Evolutionary conservation across 176 grass and related monocot genomes (phyloP), one percentile per base, ranked within the genome.

Genomic region (Carex scoparia): DNA sequence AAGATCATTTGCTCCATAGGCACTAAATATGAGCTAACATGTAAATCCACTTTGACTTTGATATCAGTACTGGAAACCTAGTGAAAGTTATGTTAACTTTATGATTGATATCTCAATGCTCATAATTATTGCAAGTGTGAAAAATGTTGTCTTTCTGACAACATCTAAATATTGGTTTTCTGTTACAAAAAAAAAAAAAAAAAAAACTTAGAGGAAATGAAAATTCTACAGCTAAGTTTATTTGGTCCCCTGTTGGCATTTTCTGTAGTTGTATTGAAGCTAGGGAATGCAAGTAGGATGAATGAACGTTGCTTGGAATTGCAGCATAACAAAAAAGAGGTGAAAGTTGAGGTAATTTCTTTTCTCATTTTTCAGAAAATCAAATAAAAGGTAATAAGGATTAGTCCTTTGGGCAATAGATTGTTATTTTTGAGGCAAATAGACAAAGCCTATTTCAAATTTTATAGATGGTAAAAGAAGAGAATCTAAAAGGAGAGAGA

Each of bases 231-330:
- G 49, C 53, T 83, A 7, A 75, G 10, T 86, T 54, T 65, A 65
- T 60, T 49, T 62, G 31, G 0, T 80, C 35, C 42, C 35, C 62
- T 79, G 27, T 15, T 84, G 10, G 44, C 88, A 60, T 84, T 86
- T 51, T 61, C 57, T 89, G 44, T 85, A 98, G 92, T 92, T 38
- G 92, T 98, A 87, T 56, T 90, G 80, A 94, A 98, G 79, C 80
- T 94, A 51, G 85, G 91, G 58, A 90, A 86, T 58, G 61, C 84
- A 18, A 98, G 85, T 71, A 81, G 85, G 69, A 98, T 98, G 14
- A 98, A 93, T 75, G 91, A 98, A 48, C 87, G 83, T 61, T 98
- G 95, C 85, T 87, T 94, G 85, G 95, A 98, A 67, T 69, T 98
- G 82, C 91, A 92, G 62, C 94, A 90, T 73, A 92, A 86, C 88